Base-by-base conservation (phyloP, 2,329 filamentous ascomycete species). In the Xylariaceae sp. region DNA sequence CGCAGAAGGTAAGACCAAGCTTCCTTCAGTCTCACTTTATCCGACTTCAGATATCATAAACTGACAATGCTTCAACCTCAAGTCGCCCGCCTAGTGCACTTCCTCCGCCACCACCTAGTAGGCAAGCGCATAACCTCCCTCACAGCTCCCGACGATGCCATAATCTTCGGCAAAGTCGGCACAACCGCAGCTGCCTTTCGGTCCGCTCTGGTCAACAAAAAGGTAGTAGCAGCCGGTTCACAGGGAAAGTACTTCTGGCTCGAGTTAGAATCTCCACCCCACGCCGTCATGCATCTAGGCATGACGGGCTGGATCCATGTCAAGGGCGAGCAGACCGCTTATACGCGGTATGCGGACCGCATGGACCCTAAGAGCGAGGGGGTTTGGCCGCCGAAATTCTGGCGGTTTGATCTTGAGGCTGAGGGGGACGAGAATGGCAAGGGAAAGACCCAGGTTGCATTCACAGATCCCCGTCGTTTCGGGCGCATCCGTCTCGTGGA, bases 231-330 rank as follows among this genome's bases (percentile, higher is more conserved):
- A 43, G 87, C 86, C 4, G 87, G 86, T 4, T 89, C 86, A 48
- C 93, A 96, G 64, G 93, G 93, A 8, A 98, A 97, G 76, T 97
- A 97, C 63, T 97, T 98, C 65, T 98, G 93, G 82, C 79, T 72
- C 25, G 68, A 71, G 75, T 74, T 97, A 19, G 83, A 88, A 29
- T 86, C 78, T 8, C 78, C 88, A 10, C 91, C 92, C 1, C 93
- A 97, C 67, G 80, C 87, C 0, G 80, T 97, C 22, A 89, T 95
- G 82, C 90, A 95, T 65, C 83, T 94, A 57, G 89, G 89, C 34
- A 85, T 83, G 79, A 80, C 79, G 34, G 79, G 93, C 6, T 97
- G 93, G 93, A 76, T 97, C 41, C 86, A 95, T 59, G 90, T 97
- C 63, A 84, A 80, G 53, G 83, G 84, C 50, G 83, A 88, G 46